Conservation (phyloP, 148 eudicot species). For the Arbutus unedo region DNA sequence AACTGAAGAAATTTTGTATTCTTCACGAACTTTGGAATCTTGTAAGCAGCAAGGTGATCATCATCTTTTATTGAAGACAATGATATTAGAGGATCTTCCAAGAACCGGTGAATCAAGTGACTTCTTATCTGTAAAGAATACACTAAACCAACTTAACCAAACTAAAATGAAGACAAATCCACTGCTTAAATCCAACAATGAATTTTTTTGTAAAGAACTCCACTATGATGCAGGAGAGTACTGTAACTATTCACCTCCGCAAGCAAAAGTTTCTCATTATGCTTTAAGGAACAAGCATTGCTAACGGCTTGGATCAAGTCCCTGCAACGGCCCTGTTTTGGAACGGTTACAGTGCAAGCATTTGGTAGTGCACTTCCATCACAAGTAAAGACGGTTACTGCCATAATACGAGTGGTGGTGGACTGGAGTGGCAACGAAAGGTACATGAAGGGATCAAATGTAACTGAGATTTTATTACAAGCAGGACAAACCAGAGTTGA, state of each 20-base stretch:
- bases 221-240: neutral
- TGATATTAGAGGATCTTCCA: slow-evolving; percentile 80
- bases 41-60: slow-evolving; percentile 91
- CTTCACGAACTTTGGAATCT: slow-evolving; percentile 61
- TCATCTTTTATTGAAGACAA: slow-evolving; percentile 85
- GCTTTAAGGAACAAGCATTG: slow-evolving; percentile 70
- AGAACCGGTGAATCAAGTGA: slow-evolving; percentile 73
- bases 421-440: slow-evolving; percentile 96
- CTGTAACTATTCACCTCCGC: slow-evolving; percentile 68
- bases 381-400: slow-evolving; percentile 77
- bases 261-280: slow-evolving; percentile 88
- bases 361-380: slow-evolving; percentile 81
- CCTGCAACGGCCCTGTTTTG: slow-evolving; percentile 90
- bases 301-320: slow-evolving; percentile 88
- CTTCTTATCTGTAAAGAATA: slow-evolving; percentile 57
- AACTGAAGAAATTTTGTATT: slow-evolving; percentile 70
- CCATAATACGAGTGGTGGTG: slow-evolving; percentile 69
- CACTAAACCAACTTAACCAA: slow-evolving; percentile 6
- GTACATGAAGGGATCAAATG: slow-evolving; percentile 99
- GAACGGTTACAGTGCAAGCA: slow-evolving; percentile 76
- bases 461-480: slow-evolving; percentile 79
- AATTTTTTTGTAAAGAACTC: neutral
- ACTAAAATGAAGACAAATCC: neutral
- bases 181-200: slow-evolving; percentile 8
- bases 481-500: slow-evolving; percentile 91